Evolutionary conservation across 2,329 filamentous ascomycete genomes (phyloP), one percentile per base, ranked within the genome.

Genomic region (Dothidotthia symphoricarpi): DNA sequence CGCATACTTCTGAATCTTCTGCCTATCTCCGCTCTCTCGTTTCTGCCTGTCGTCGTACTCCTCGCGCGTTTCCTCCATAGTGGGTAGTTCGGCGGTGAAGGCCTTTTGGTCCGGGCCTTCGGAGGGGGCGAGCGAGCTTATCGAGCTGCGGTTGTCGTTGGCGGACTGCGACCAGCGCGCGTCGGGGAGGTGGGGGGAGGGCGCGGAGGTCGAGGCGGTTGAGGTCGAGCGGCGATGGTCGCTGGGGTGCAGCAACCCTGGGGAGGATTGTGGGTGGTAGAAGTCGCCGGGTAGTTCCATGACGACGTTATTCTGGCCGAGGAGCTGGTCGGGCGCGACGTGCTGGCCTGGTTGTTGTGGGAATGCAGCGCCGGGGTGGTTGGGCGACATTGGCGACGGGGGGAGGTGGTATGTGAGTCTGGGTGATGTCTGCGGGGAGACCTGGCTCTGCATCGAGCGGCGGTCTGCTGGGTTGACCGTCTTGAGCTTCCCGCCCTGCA

Each of bases 401-500:
- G 59, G 61, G 31, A 63, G 44, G 12, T 54, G 41, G 45, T 66
- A 65, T 2, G 39, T 44, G 24, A 56, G 50, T 12, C 48, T 41
- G 9, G 57, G 53, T 8, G 57, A 59, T 4, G 45, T 34, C 5
- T 46, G 52, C 5, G 53, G 57, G 2, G 53, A 57, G 7, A 35
- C 36, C 16, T 45, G 45, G 10, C 26, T 15, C 25, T 31, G 37
- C 32, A 31, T 3, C 13, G 42, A 34, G 2, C 55, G 54, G 16
- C 55, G 58, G 27, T 69, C 67, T 25, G 67, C 70, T 2, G 74
- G 73, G 49, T 76, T 77, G 45, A 79, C 60, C 0, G 81, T 85
- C 66, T 72, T 80, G 42, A 85, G 69, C 53, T 70, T 77, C 31
- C 82, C 82, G 45, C 82, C 71, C 51, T 83, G 75, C 55, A 85